Evolutionary conservation across 805 yeast species (phyloP).

Genomic region (Ascoidea rubescens): DNA sequence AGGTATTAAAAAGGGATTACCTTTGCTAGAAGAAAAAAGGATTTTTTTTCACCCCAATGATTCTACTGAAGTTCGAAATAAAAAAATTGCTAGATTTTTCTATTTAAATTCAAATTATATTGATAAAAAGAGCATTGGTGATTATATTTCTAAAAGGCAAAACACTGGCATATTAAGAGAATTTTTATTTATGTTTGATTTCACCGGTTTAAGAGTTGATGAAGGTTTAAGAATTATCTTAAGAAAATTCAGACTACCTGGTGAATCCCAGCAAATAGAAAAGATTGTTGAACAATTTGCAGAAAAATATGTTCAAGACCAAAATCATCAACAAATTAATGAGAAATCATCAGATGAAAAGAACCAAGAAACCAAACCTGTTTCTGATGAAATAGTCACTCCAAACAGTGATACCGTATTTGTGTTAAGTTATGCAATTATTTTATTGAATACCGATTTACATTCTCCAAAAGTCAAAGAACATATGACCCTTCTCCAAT

Average conservation of each 20-base stretch:
- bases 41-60: neutral
- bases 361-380: constrained; percentile 10
- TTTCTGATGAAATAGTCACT: constrained; percentile 29
- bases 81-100: constrained; percentile 58
- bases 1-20: constrained; percentile 13
- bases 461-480: constrained; percentile 87
- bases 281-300: constrained; percentile 81
- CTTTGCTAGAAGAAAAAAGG: constrained; percentile 3
- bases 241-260: constrained; percentile 83
- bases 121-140: constrained; percentile 82
- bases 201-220: constrained; percentile 70
- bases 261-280: constrained; percentile 95
- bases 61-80: constrained; percentile 20
- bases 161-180: constrained; percentile 43
- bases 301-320: constrained; percentile 59
- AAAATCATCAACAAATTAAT: constrained; percentile 20
- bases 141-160: constrained; percentile 63
- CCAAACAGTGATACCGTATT: constrained; percentile 83
- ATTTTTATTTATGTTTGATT: constrained; percentile 64
- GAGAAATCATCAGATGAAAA: constrained; percentile 5
- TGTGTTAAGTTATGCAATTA: constrained; percentile 79
- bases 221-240: constrained; percentile 79
- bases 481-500: constrained; percentile 81
- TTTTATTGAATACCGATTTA: constrained; percentile 86
- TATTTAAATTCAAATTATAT: constrained; percentile 68